A percentile compares a stretch with the other conserved stretches of the same genome.
Conservation (phyloP, 176 grass and related monocot genomes). For the Cenchrus fungigraminus region DNA sequence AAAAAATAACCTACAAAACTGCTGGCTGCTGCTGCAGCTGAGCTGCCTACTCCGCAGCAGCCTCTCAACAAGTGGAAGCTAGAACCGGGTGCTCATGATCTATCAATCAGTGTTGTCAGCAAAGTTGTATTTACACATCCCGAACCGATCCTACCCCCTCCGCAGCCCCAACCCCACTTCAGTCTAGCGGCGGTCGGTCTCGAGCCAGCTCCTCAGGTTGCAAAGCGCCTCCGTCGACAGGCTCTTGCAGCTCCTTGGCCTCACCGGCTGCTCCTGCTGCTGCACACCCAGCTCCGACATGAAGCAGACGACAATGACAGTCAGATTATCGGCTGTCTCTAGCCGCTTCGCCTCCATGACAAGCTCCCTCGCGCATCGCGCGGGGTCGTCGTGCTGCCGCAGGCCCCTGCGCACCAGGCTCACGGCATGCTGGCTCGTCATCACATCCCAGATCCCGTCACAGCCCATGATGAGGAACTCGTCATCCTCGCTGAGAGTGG, state of each 20-base stretch:
- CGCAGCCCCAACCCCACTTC: background rate
- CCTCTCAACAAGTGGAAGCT: slow-evolving; percentile 50
- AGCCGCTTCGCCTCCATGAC: slow-evolving; percentile 71
- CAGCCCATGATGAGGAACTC: slow-evolving; percentile 90
- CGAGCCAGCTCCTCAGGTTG: slow-evolving; percentile 73
- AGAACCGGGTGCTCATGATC: slow-evolving; percentile 1
- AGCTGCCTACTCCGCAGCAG: slow-evolving; percentile 35
- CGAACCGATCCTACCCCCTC: background rate
- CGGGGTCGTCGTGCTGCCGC: slow-evolving; percentile 63
- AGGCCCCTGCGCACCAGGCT: slow-evolving; percentile 59
- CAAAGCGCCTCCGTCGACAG: slow-evolving; percentile 65
- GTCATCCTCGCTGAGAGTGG: slow-evolving; percentile 51
- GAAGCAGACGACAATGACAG: slow-evolving; percentile 70
- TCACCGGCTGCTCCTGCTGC: background rate
- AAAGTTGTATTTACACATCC: slow-evolving; percentile 45
- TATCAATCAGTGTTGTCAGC: slow-evolving; percentile 55
- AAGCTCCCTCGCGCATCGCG: slow-evolving; percentile 68
- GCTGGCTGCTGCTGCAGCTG: slow-evolving; percentile 42
- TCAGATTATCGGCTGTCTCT: slow-evolving; percentile 68
- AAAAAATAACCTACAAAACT: slow-evolving; percentile 64
- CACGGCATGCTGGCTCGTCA: slow-evolving; percentile 74
- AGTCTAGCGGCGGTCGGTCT: slow-evolving; percentile 39
- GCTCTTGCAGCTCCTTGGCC: slow-evolving; percentile 63
- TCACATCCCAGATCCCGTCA: slow-evolving; percentile 82
- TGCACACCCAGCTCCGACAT: slow-evolving; percentile 39